Base-by-base conservation (phyloP, 768 basidiomycete species). In the Fomitopsis serialis region DNA sequence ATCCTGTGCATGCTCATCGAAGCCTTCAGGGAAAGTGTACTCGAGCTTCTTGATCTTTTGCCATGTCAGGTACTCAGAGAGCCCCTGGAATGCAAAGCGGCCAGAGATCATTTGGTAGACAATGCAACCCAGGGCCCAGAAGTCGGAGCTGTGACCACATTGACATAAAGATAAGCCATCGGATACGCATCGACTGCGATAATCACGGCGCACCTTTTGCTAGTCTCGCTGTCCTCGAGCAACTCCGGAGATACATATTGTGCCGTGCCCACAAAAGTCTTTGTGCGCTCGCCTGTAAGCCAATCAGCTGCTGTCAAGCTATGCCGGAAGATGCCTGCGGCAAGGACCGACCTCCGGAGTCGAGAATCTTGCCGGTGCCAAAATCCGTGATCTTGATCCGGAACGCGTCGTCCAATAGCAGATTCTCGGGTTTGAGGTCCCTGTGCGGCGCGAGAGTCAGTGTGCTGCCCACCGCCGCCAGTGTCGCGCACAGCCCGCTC, bases 371-470 rank as follows among this genome's bases (percentile, higher is more conserved):
- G 19, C 92, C 92, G 3, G 92, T 95, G 6, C 97, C 97, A 69
- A 98, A 98, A 68, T 99, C 97, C 15, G 93, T 91, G n/a, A 99
- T 80, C 68, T 93, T 96, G 65, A 97, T 82, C 50, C 92, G 84
- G 71, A 86, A 89, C 15, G 84, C 79, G 34, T 79, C 79, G 60
- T 96, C 93, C n/a, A 99, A 76, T 9, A 99, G 76, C 27, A 98
- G 76, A 66, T 98, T 98, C 69, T 89, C 89, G 10, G 89, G 89
- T 66, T 91, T 90, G 29, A 91, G 75, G 64, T 91, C 88, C 52
- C 84, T 85, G 66, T 27, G 25, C 40, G 52, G 36, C 24, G 35
- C 13, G 40, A 34, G 29, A 32, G 53, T 54, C 53, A 50, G 25
- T 37, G 52, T 48, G 25, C 19, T 34, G 35, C 19, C 42, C 22